Percentiles rank a stretch among this genome's conserved stretches.
phyloP scores from a whole-genome alignment of 257 asterid species.

The Haberlea rhodopensis region DNA sequence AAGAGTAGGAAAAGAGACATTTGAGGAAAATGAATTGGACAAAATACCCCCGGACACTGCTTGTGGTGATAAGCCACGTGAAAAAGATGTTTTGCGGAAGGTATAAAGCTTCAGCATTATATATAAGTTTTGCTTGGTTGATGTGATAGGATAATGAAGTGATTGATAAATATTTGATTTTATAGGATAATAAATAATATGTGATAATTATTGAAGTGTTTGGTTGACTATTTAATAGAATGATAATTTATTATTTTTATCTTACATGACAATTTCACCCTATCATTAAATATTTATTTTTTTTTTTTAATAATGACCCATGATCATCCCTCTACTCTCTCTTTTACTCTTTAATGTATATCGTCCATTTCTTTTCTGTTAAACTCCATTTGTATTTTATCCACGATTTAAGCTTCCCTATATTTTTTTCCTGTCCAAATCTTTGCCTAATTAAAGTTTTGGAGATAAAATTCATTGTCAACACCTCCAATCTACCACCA shows the following conservation, averaged over 20 bases:
- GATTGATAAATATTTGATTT: neutral
- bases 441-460: neutral
- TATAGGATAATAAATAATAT: too few relatives aligned
- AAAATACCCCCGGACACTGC: conserved; percentile 33
- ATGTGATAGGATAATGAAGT: neutral
- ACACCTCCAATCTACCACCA: neutral
- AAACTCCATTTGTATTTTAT: too few relatives aligned
- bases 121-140: neutral
- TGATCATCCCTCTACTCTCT: neutral
- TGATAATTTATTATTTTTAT: too few relatives aligned
- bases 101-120: conserved; percentile 31
- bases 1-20: conserved; percentile 27
- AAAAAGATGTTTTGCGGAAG: conserved; percentile 56
- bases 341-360: too few relatives aligned
- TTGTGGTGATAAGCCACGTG: conserved; percentile 33
- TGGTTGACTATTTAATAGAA: neutral
- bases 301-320: too few relatives aligned
- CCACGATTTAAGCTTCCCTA: neutral
- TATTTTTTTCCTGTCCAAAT: neutral
- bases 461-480: neutral
- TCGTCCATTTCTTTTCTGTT: too few relatives aligned
- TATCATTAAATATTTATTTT: neutral
- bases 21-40: conserved; percentile 37
- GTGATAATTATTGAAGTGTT: neutral
- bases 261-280: neutral